Evolutionary conservation across 257 asterid genomes (phyloP).

Genomic region (Penstemon davidsonii): DNA sequence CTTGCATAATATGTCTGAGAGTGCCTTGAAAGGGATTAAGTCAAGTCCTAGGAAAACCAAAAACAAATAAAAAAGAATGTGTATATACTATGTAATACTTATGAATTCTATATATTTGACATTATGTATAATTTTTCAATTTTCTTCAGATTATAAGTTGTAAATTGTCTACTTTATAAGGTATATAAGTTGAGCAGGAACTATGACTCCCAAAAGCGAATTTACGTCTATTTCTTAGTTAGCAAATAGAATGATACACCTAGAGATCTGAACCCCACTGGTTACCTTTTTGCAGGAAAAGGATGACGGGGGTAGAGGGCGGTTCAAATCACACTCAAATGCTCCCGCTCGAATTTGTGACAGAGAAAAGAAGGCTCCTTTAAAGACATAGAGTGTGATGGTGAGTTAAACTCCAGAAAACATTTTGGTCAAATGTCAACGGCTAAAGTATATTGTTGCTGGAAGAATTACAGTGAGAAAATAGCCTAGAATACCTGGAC

Average conservation of each 20-base stretch:
- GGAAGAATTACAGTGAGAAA: slow-evolving; percentile 7
- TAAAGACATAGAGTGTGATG: slow-evolving; percentile 55
- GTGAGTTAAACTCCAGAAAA: not conserved
- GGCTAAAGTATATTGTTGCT: not conserved
- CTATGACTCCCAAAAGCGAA: not conserved
- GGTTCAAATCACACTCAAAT: slow-evolving; percentile 89
- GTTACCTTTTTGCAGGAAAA: slow-evolving; percentile 52
- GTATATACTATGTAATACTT: too few relatives aligned
- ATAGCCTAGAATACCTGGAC: slow-evolving; percentile 15
- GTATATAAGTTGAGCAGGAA: not conserved
- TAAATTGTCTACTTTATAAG: not conserved
- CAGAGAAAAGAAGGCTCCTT: slow-evolving; percentile 92
- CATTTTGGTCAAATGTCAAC: slow-evolving; percentile 7
- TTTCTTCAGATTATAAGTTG: not conserved
- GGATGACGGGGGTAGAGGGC: slow-evolving; percentile 84
- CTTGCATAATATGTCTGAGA: too few relatives aligned
- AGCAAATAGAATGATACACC: slow-evolving; percentile 3
- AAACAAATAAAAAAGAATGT: too few relatives aligned
- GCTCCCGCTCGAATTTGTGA: slow-evolving; percentile 86
- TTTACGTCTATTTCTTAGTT: not conserved
- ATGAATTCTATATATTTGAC: not conserved
- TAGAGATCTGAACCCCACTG: not conserved
- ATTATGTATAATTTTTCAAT: too few relatives aligned
- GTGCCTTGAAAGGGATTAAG: not conserved
- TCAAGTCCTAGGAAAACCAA: too few relatives aligned